Evolutionary conservation across 306 rosid genomes (phyloP), one percentile per base, ranked within the genome.

Genomic region (Potentilla sterilis): DNA sequence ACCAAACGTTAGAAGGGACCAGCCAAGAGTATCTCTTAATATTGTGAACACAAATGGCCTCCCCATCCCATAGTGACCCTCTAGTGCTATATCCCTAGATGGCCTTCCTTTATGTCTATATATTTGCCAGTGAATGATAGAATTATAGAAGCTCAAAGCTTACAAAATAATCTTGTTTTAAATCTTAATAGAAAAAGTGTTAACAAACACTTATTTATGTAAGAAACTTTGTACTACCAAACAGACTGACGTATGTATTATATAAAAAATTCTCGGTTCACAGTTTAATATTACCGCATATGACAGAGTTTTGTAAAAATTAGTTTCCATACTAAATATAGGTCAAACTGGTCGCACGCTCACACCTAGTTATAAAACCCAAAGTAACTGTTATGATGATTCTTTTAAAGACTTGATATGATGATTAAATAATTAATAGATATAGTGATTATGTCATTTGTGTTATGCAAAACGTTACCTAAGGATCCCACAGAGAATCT

Each of bases 401-500:
- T 37, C 5, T 37, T 37, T 37, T 37, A 37, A 37, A 37, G 5
- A 37, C 40, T 5, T 6, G 44, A 5, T 46, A 52, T 10, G 6
- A 68, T 10, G 4, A 43, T 35, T 16, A 38, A 15, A 18, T 16
- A 6, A 28, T 28, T 15, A 42, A 5, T 37, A 2, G 4, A 28
- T 28, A 28, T 22, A 1, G 61, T 7, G 2, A 46, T 13, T 49
- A 35, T 11, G 69, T 38, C 35, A 51, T 46, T 15, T n/a, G 42
- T 46, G 28, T 42, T 24, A 38, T 42, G 24, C 11, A 21, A 69
- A 9, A 76, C 9, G n/a, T 77, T 77, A 81, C 80, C 84, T 78
- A 85, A 35, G 84, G 86, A 62, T 85, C 86, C 88, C 86, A 82
- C 21, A 85, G 82, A 19, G 84, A 82, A 67, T 82, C 84, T 24